Conservation (phyloP, 257 asterid genomes). For the Nemophila menziesii region DNA sequence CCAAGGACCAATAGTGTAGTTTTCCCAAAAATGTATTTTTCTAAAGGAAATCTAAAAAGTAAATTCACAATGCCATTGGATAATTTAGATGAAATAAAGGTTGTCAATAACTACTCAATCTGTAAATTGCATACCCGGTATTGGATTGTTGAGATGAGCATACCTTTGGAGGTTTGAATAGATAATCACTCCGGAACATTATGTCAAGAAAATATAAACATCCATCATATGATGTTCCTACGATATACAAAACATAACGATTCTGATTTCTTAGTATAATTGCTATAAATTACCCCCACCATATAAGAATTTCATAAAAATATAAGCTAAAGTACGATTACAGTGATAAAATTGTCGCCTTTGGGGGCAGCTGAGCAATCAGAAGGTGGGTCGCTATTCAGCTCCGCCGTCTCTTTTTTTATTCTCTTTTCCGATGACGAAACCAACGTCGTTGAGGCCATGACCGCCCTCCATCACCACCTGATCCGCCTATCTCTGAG, state of each 20-base stretch:
- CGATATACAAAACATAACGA: constrained; percentile 1
- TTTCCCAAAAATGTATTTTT: too few relatives aligned
- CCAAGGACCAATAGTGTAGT: too few relatives aligned
- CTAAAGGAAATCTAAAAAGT: too few relatives aligned
- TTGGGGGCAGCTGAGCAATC: constrained; percentile 92
- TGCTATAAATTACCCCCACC: too few relatives aligned
- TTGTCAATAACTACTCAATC: too few relatives aligned
- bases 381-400: constrained; percentile 67
- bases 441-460: constrained; percentile 83
- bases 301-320: too few relatives aligned
- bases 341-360: constrained; percentile 94
- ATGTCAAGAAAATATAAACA: constrained; percentile 85
- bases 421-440: constrained; percentile 82
- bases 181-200: constrained; percentile 73
- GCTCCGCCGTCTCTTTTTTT: constrained; percentile 79
- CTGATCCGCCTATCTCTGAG: constrained; percentile 10
- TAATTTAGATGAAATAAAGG: too few relatives aligned
- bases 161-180: constrained; percentile 90
- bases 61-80: too few relatives aligned
- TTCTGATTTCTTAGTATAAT: too few relatives aligned
- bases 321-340: constrained; percentile 74
- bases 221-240: constrained; percentile 92
- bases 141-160: too few relatives aligned
- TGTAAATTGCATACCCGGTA: too few relatives aligned
- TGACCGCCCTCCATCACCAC: constrained; percentile 51